Base-by-base conservation (phyloP, 805 yeast genomes). In the Debaryomyces prosopidis region DNA sequence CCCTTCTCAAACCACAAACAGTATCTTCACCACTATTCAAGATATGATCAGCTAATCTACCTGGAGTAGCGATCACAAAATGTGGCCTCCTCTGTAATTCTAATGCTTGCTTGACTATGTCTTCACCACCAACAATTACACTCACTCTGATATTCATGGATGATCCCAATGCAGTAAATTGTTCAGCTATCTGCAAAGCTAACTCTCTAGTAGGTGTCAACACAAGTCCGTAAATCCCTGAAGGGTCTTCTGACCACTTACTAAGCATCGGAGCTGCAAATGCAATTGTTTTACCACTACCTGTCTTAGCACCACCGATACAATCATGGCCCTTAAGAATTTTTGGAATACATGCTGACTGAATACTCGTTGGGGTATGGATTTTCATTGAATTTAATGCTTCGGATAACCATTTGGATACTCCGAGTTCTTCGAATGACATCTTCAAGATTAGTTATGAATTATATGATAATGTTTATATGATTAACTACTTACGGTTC, bases 281-380 rank as follows among this genome's bases (percentile, higher is more conserved):
- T 1, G 98, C 97, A 17, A 94, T 83, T 1, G 99, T 94, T 63
- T 94, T 94, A 79, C 99, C 99, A 14, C 96, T 85, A 67, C 99
- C 99, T 0, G 99, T 94, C 64, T 87, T 87, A 27, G 99, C 99
- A 36, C 99, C 99, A 42, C 99, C 99, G 42, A 94, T 92, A 67
- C 97, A 91, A 63, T 91, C 96, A 54, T 84, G 79, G 6, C 96
- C 97, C 35, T 73, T 75, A 32, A 94, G 62, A 46, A 94, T 87
- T 45, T 85, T 80, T 0, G 98, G 98, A 39, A 94, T 92, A 61
- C 97, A 89, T 3, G 89, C 88, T 7, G 71, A 61, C 63, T 94
- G 99, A 69, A 94, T 92, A 16, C 81, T 80, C 0, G 98, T 88
- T 1, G 99, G 99, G 4, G 78, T 74, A 20, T 77, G 71, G 38